Percentiles rank a stretch among this genome's conserved stretches.
Evolutionary conservation across 495 filamentous ascomycete species (phyloP).

Genomic region (Entonaema liquescens): DNA sequence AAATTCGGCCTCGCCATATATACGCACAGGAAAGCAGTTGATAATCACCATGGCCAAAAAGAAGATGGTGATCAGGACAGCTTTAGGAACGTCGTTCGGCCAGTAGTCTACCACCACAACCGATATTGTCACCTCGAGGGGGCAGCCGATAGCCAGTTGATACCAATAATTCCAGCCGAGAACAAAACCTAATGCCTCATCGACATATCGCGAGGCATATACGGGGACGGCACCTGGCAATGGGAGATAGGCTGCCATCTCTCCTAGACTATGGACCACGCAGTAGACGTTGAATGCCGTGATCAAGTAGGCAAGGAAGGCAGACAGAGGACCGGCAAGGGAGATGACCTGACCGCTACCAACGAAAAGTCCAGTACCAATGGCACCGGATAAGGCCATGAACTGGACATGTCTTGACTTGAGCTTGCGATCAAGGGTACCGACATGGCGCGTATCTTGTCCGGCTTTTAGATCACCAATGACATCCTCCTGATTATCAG

Average conservation of each 20-base stretch:
- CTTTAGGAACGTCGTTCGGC: slow-evolving; percentile 54
- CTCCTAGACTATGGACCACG: slow-evolving; percentile 54
- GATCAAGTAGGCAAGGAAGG: slow-evolving; percentile 58
- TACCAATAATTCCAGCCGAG: slow-evolving; percentile 72
- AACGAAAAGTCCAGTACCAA: slow-evolving; percentile 64
- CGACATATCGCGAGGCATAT: slow-evolving; percentile 74
- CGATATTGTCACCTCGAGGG: slow-evolving; percentile 50
- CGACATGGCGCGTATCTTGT: slow-evolving; percentile 41
- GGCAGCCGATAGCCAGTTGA: slow-evolving; percentile 48
- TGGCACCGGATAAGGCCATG: slow-evolving; percentile 69
- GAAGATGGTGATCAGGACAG: slow-evolving; percentile 62
- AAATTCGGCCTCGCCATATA: slow-evolving; percentile 72
- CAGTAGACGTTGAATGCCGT: slow-evolving; percentile 46
- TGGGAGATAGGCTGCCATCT: slow-evolving; percentile 70
- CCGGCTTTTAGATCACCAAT: slow-evolving; percentile 35
- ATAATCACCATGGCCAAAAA: slow-evolving; percentile 51
- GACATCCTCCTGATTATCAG: slow-evolving; percentile 29
- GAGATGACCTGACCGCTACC: slow-evolving; percentile 51
- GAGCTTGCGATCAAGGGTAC: slow-evolving; percentile 60
- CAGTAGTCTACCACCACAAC: slow-evolving; percentile 59
- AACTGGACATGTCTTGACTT: slow-evolving; percentile 69
- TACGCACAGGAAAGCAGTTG: slow-evolving; percentile 47
- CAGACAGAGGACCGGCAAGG: slow-evolving; percentile 51
- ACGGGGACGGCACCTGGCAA: slow-evolving; percentile 58
- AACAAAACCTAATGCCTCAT: slow-evolving; percentile 74